Evolutionary conservation across 495 filamentous ascomycete genomes (phyloP).

Genomic region (Astrocystis sublimbata): DNA sequence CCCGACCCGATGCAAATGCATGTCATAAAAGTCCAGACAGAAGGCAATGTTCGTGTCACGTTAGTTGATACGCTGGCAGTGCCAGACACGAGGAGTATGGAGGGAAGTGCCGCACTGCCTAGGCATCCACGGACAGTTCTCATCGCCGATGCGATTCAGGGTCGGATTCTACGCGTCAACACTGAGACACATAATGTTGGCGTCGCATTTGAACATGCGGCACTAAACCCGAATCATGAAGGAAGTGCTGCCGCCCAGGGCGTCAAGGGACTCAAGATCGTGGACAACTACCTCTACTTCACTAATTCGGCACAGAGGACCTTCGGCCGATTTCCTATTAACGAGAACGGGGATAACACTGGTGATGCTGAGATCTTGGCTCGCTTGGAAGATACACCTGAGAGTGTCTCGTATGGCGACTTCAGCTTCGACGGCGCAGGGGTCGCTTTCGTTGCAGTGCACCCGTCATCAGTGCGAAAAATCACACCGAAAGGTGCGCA

Average conservation of each 20-base stretch:
- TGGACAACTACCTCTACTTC: constrained; percentile 38
- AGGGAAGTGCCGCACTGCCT: constrained; percentile 29
- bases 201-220: constrained; percentile 11
- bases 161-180: constrained; percentile 34
- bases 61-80: constrained; percentile 18
- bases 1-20: constrained; percentile 21
- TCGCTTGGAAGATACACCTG: constrained; percentile 17
- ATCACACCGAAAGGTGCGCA: constrained; percentile 30
- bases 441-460: constrained; percentile 36
- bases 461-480: constrained; percentile 28
- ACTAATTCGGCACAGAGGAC: constrained; percentile 39
- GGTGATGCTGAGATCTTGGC: constrained; percentile 22
- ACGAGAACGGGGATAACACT: constrained; percentile 24
- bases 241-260: constrained; percentile 27
- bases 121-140: constrained; percentile 18
- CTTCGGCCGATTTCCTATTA: constrained; percentile 37
- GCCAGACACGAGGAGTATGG: constrained; percentile 28
- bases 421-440: constrained; percentile 33
- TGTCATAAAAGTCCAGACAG: constrained; percentile 23
- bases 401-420: constrained; percentile 14
- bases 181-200: constrained; percentile 16
- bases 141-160: constrained; percentile 35
- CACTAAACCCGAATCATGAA: not conserved
- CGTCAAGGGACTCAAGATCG: constrained; percentile 39
- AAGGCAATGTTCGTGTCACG: constrained; percentile 10